Evolutionary conservation across 1,284 basidiomycete species (phyloP).

Genomic region (Apiotrichum montevideense): DNA sequence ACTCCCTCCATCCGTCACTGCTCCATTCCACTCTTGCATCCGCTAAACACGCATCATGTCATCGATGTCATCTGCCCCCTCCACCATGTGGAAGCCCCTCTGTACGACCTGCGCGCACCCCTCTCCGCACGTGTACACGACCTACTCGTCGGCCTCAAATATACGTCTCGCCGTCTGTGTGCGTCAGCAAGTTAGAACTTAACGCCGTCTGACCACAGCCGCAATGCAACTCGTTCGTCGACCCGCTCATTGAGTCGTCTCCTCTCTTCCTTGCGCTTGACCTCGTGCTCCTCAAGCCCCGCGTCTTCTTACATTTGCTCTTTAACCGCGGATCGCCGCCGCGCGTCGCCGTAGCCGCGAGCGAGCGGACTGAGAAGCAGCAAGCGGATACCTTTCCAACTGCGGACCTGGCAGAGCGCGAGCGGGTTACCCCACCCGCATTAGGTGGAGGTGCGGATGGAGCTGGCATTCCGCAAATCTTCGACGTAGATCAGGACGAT

Average conservation of each 20-base stretch:
- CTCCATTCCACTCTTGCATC: no score
- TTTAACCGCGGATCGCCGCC: conserved; percentile 73
- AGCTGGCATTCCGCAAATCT: no score
- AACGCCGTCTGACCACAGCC: conserved; percentile 43
- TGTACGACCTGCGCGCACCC: conserved; percentile 70
- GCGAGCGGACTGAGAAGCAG: no score
- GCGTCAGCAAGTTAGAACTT: conserved; percentile 29
- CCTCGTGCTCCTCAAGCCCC: conserved; percentile 76
- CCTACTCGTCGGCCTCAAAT: conserved; percentile 76
- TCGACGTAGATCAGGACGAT: no score
- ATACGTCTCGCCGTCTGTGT: conserved; percentile 72
- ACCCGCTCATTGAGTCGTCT: conserved; percentile 87
- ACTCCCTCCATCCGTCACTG: no score
- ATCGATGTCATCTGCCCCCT: neutral
- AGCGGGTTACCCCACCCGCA: no score
- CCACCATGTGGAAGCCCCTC: conserved; percentile 51
- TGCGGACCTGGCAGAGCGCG: no score
- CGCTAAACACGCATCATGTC: no score
- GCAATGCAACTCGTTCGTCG: conserved; percentile 66
- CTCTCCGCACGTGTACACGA: conserved; percentile 68
- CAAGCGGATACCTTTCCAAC: no score
- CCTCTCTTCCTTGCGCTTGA: conserved; percentile 70
- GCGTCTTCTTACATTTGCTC: conserved; percentile 81
- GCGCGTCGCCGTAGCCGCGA: conserved; percentile 5
- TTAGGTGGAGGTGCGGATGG: no score